These are phyloP conservation scores for Peribolospora kevripleyi DNA, from an alignment of 768 basidiomycete species.

Conservation along the genomic window DNA sequence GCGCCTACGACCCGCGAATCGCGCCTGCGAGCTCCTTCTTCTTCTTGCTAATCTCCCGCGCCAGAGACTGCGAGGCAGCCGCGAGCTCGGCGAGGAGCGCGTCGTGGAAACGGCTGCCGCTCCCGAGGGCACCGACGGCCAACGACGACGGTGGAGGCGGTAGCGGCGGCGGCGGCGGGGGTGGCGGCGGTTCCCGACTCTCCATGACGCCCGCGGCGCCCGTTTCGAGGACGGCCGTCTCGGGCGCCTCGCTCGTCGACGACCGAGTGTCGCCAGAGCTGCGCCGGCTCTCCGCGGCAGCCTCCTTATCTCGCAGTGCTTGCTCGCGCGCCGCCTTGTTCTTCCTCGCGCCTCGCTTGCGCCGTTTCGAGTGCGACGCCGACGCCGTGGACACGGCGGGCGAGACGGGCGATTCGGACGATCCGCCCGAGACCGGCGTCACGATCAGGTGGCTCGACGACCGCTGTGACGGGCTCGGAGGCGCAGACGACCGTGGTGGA, in stretches of 20 bases:
- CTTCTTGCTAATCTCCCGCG: conserved; percentile 10
- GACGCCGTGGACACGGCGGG: not conserved
- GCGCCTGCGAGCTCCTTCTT: too few species aligned
- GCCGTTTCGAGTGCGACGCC: not conserved
- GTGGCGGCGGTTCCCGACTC: not conserved
- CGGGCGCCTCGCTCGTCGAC: too few species aligned
- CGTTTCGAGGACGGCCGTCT: not conserved
- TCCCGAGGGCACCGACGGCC: too few species aligned
- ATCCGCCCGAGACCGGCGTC: conserved; percentile 7
- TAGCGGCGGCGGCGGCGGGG: not conserved
- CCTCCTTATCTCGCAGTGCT: not conserved
- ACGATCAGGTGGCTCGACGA: not conserved
- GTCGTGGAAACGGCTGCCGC: conserved; percentile 1
- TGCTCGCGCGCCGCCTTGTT: conserved; percentile 8
- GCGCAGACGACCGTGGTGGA: not conserved
- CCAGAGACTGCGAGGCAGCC: conserved; percentile 7
- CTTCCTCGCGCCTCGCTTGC: conserved; percentile 9
- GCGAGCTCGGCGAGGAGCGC: conserved; percentile 7
- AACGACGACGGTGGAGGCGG: not conserved
- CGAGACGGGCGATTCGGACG: not conserved
- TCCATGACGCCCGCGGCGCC: not conserved
- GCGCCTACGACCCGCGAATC: not conserved
- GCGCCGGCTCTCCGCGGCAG: too few species aligned
- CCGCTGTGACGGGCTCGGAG: too few species aligned
- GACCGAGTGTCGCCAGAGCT: too few species aligned